Evolutionary conservation across 768 basidiomycete species (phyloP), one percentile per base, ranked within the genome.

Genomic region (Lepiota subincarnata): DNA sequence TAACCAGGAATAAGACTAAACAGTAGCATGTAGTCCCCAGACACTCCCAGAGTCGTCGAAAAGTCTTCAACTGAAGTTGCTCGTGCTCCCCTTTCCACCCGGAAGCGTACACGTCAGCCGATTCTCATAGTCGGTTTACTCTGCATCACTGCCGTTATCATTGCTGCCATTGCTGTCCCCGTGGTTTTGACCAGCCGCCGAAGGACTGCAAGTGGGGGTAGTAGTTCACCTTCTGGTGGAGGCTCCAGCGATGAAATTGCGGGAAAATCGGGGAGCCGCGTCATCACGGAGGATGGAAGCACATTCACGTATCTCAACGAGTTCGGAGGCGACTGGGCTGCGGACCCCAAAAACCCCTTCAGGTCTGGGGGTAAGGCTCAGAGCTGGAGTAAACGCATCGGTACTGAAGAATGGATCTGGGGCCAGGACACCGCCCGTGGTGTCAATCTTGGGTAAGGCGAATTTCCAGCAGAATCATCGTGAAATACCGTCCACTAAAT

Each of bases 241-340:
- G 39, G 14, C 16, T 49, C 58, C 55, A 36, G 59, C 66, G 11
- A 0, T 48, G 58, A 53, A 11, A 75, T 70, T 8, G 72, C 76
- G 4, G 92, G 92, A 14, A 78, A 72, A 18, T 75, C 81, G 53
- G 92, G 92, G 11, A 87, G 81, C 52, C 70, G 72, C 12, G 72
- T 93, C 40, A 84, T 78, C 2, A 76, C 79, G 61, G 89, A 84
- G 2, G 84, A 93, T 62, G 93, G 93, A 8, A 76, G 82, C 3
- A 87, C 77, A 2, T 89, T 92, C 71, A 85, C 76, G 0, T 98
- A 97, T 69, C 64, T 65, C 39, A 97, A 94, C 65, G 48, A 75
- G 6, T 89, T 89, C 60, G 91, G 89, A 50, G 93, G 95, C 0
- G 78, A 73, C 60, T 97, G 93, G 92, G 85, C 83, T 45, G 76